Conservation (phyloP, 495 filamentous ascomycete species). For the Lichina pygmaea region DNA sequence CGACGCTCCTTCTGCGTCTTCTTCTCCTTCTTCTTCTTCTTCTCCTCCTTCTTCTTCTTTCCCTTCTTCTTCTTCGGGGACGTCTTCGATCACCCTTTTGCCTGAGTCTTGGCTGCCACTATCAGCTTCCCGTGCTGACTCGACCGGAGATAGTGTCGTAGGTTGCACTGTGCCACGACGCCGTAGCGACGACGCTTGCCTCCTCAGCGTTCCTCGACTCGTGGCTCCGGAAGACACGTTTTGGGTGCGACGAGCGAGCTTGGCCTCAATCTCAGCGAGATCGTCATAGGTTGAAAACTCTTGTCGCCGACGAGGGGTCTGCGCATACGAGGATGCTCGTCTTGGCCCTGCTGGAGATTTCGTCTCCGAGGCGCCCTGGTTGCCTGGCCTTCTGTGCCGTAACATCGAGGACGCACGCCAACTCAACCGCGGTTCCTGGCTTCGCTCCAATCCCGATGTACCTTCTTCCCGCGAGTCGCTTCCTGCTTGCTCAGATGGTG, state of each 20-base stretch:
- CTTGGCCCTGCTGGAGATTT: conserved; percentile 13
- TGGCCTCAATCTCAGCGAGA: conserved; percentile 50
- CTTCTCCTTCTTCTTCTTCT: conserved; percentile 14
- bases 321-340: conserved; percentile 44
- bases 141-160: conserved; percentile 23
- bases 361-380: not conserved
- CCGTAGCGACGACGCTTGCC: conserved; percentile 40
- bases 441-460: not conserved
- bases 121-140: conserved; percentile 9
- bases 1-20: conserved; percentile 3
- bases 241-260: conserved; percentile 10
- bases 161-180: conserved; percentile 33
- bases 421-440: not conserved
- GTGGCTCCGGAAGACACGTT: conserved; percentile 2
- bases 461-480: not conserved
- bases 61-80: conserved; percentile 7
- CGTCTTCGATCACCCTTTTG: too few relatives aligned
- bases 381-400: not conserved
- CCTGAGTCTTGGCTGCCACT: too few relatives aligned
- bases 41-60: conserved; percentile 21
- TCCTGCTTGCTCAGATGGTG: not conserved
- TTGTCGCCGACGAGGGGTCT: conserved; percentile 51
- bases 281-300: conserved; percentile 90
- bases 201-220: conserved; percentile 10
- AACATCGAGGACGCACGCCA: not conserved